phyloP scores from a whole-genome alignment of 129 eudicot species.

The Silybum marianum region DNA sequence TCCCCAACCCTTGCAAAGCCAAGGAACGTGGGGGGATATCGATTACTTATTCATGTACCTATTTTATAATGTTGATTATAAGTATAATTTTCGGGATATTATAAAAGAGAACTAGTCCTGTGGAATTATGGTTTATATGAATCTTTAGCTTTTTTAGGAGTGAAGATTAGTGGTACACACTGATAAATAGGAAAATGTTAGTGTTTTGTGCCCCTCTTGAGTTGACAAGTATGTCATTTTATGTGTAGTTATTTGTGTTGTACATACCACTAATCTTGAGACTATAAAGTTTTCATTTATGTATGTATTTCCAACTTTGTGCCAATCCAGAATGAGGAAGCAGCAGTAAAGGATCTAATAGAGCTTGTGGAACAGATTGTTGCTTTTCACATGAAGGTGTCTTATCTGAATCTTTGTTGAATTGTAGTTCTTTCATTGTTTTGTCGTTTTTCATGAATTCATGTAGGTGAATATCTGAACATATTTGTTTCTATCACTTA shows the following conservation, averaged over 20 bases:
- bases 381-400: slow-evolving; percentile 92
- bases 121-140: background rate
- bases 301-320: slow-evolving; percentile 4
- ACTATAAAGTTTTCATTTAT: background rate
- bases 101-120: background rate
- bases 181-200: background rate
- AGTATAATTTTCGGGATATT: background rate
- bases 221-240: background rate
- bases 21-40: background rate
- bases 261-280: background rate
- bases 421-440: background rate
- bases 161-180: background rate
- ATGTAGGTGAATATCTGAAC: background rate
- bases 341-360: slow-evolving; percentile 66
- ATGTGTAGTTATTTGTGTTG: slow-evolving; percentile 5
- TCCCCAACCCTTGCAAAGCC: background rate
- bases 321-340: slow-evolving; percentile 69
- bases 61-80: background rate
- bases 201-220: background rate
- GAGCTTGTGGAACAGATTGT: slow-evolving; percentile 91
- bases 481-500: background rate
- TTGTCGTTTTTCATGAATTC: background rate
- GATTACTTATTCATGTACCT: background rate
- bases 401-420: background rate
- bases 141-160: background rate